Evolutionary conservation across 2,329 filamentous ascomycete species (phyloP).

Genomic region (Curvularia sp.): DNA sequence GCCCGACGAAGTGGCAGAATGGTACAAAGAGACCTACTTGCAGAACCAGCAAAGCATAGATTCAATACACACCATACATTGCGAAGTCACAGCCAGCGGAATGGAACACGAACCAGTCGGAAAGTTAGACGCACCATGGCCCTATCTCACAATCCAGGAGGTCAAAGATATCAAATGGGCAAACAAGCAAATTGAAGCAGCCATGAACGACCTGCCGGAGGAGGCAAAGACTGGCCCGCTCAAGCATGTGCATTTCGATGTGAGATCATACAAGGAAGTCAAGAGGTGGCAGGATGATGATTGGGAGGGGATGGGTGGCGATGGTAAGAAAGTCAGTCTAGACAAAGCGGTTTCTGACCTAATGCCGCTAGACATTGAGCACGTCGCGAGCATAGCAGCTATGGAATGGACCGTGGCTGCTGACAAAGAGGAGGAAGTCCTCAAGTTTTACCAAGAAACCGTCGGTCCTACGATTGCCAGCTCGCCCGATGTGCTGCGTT

Average conservation of each 20-base stretch:
- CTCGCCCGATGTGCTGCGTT: conserved; percentile 23
- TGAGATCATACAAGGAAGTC: conserved; percentile 22
- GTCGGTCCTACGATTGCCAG: conserved; percentile 19
- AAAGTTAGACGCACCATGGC: conserved; percentile 26
- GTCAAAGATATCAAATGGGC: conserved; percentile 6
- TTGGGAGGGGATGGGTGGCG: conserved; percentile 18
- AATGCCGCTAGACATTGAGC: conserved; percentile 18
- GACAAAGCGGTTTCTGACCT: conserved; percentile 7
- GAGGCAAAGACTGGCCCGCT: conserved; percentile 8
- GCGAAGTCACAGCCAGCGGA: conserved; percentile 22
- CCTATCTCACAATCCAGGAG: conserved; percentile 21
- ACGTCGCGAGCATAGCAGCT: conserved; percentile 20
- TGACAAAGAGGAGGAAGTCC: conserved; percentile 20
- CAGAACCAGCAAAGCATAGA: conserved; percentile 11
- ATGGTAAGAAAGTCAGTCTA: conserved; percentile 13
- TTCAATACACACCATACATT: conserved; percentile 20
- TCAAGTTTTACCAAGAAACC: conserved; percentile 16
- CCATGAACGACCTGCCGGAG: conserved; percentile 11
- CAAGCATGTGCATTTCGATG: conserved; percentile 20
- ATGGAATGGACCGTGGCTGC: conserved; percentile 24
- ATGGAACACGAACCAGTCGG: conserved; percentile 27
- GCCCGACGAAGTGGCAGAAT: conserved; percentile 17
- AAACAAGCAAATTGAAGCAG: conserved; percentile 8
- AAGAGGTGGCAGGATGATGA: conserved; percentile 23
- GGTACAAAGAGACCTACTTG: conserved; percentile 29